phyloP scores from a whole-genome alignment of 1,284 basidiomycete genomes.

The Kwoniella shivajii region DNA sequence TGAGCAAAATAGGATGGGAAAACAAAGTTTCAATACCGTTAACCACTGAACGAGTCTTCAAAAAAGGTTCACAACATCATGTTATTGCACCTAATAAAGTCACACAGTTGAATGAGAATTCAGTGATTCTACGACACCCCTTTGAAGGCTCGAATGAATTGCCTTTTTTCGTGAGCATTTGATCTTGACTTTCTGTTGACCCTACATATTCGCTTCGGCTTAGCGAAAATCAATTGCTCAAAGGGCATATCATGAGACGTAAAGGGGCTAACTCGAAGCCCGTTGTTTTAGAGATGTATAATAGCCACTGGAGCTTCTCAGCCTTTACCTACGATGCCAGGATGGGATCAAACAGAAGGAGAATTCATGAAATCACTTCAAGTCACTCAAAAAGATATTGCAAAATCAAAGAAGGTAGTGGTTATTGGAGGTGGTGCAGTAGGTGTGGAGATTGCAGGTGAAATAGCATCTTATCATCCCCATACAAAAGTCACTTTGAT shows the following conservation, averaged over 20 bases:
- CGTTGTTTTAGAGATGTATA: constrained; percentile 34
- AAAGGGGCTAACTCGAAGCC: background rate
- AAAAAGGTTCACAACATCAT: constrained; percentile 34
- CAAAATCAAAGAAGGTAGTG: constrained; percentile 41
- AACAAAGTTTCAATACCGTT: constrained; percentile 44
- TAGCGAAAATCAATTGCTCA: background rate
- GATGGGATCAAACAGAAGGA: constrained; percentile 23
- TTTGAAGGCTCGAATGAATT: constrained; percentile 51
- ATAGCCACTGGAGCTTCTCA: constrained; percentile 51
- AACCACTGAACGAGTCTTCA: constrained; percentile 44
- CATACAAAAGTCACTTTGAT: constrained; percentile 31
- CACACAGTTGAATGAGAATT: constrained; percentile 39
- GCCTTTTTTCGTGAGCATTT: constrained; percentile 48
- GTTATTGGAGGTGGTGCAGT: constrained; percentile 56
- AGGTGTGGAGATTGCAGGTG: constrained; percentile 56
- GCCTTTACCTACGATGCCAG: constrained; percentile 47
- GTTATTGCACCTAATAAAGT: constrained; percentile 49
- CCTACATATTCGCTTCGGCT: background rate
- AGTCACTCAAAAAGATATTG: constrained; percentile 42
- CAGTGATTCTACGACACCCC: constrained; percentile 45
- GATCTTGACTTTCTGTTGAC: background rate
- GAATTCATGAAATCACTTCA: constrained; percentile 30
- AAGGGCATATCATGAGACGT: background rate
- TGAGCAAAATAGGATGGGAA: constrained; percentile 45
- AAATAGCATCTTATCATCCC: constrained; percentile 39